phyloP scores from a whole-genome alignment of 148 eudicot species.

The Salicornia ramosissima region DNA sequence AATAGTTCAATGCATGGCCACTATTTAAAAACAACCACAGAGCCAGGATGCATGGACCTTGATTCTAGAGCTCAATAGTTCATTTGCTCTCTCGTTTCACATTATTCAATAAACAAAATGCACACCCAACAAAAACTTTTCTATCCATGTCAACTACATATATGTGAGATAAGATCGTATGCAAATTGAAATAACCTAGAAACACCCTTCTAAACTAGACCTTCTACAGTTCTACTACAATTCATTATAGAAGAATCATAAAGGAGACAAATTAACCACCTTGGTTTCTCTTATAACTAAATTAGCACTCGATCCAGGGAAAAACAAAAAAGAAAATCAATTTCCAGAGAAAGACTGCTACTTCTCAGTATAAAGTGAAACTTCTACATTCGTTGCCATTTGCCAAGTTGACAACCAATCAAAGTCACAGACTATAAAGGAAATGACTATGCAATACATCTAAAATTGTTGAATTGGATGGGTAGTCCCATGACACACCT shows the following conservation, averaged over 20 bases:
- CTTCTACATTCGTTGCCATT: background rate
- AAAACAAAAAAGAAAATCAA: background rate
- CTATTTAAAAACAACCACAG: background rate
- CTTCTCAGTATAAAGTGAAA: background rate
- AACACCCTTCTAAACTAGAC: background rate
- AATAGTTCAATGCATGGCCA: background rate
- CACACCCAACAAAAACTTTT: background rate
- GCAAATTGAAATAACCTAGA: background rate
- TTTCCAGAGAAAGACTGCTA: background rate
- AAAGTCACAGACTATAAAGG: background rate
- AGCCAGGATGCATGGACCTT: background rate
- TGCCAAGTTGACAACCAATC: background rate
- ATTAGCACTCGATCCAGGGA: background rate
- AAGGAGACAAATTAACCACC: background rate
- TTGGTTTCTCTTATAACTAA: background rate
- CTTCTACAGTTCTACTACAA: background rate
- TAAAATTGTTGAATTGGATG: background rate
- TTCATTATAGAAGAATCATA: background rate
- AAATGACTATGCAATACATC: background rate
- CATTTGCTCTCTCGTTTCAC: background rate
- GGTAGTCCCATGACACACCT: constrained; percentile 37
- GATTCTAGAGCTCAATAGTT: background rate
- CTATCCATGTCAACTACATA: background rate
- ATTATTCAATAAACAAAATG: background rate
- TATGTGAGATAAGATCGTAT: background rate